Conservation (phyloP, 192 early-diverging fungal genomes). For the Podila horticola region DNA sequence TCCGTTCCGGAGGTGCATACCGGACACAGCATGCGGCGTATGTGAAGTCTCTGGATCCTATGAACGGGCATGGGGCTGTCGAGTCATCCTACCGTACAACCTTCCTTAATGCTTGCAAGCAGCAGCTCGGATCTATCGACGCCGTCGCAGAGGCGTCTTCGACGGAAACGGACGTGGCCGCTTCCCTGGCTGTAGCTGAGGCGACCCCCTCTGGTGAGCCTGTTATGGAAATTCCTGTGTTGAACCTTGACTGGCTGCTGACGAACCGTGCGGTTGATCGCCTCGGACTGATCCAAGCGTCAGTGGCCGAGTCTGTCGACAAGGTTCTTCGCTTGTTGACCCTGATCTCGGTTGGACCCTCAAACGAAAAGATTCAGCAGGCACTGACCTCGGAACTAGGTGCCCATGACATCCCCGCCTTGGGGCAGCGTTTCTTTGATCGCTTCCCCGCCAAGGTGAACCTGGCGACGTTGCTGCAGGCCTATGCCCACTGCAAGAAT, state of each 20-base stretch:
- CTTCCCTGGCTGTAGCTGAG: background rate
- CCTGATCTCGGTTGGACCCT: conserved; percentile 20
- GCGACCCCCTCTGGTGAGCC: background rate
- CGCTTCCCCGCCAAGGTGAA: conserved; percentile 30
- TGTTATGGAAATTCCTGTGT: conserved; percentile 17
- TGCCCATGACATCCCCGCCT: background rate
- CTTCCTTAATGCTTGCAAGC: conserved; percentile 1
- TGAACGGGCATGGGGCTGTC: background rate
- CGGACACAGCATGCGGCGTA: conserved; percentile 30
- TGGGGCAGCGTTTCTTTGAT: conserved; percentile 44
- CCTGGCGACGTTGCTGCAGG: conserved; percentile 52
- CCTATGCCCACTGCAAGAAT: conserved; percentile 52
- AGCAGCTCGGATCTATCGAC: background rate
- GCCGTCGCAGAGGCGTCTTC: background rate
- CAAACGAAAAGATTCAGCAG: background rate
- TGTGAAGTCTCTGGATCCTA: conserved; percentile 10
- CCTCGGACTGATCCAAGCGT: conserved; percentile 33
- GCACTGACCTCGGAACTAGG: conserved; percentile 9
- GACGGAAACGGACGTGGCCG: background rate
- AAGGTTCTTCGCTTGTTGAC: conserved; percentile 39
- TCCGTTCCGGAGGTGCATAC: conserved; percentile 18
- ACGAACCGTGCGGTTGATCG: conserved; percentile 11
- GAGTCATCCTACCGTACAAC: conserved; percentile 12
- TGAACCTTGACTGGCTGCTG: conserved; percentile 27
- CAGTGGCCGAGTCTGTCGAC: conserved; percentile 19